These are phyloP conservation scores for Pythium aphanidermatum DNA, from an alignment of 352 stramenopile species.

Conservation along the genomic window DNA sequence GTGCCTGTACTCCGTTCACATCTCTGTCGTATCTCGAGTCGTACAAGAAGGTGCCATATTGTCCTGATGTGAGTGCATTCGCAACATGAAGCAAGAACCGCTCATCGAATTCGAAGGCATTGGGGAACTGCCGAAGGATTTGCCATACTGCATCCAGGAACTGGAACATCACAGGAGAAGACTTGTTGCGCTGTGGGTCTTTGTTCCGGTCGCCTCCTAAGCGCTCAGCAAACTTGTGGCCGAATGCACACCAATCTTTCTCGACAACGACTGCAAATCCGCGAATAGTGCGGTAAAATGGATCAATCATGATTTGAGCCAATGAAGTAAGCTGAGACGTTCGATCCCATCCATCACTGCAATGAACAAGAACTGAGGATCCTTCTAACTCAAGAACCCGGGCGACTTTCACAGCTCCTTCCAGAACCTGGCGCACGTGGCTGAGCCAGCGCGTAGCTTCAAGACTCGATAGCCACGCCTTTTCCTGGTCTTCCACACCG, in stretches of 20 bases:
- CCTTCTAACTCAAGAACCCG: slow-evolving; percentile 80
- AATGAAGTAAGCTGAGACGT: slow-evolving; percentile 72
- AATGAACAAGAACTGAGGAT: slow-evolving; percentile 79
- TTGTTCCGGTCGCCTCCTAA: slow-evolving; percentile 64
- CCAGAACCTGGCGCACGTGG: slow-evolving; percentile 76
- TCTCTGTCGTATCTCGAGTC: slow-evolving; percentile 67
- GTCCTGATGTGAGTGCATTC: slow-evolving; percentile 69
- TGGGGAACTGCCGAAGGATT: slow-evolving; percentile 72
- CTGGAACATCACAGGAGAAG: slow-evolving; percentile 82
- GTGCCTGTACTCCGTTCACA: slow-evolving; percentile 42
- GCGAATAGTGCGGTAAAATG: slow-evolving; percentile 81
- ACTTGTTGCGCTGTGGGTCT: slow-evolving; percentile 69
- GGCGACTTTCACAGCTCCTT: slow-evolving; percentile 80
- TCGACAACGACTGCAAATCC: slow-evolving; percentile 77
- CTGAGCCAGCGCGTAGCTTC: slow-evolving; percentile 82
- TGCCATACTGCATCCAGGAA: slow-evolving; percentile 85
- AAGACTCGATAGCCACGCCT: slow-evolving; percentile 59
- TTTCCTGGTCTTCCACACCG: slow-evolving; percentile 57
- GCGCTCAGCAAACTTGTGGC: slow-evolving; percentile 77
- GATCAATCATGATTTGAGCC: slow-evolving; percentile 86
- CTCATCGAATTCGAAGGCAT: slow-evolving; percentile 85
- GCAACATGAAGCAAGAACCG: slow-evolving; percentile 73
- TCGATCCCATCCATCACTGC: slow-evolving; percentile 86
- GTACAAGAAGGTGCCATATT: slow-evolving; percentile 83
- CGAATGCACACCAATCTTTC: slow-evolving; percentile 86